Percentiles rank a stretch among this genome's conserved stretches.
phyloP scores from a whole-genome alignment of 164 flowering plant genomes.

The Nelumbo lutea region DNA sequence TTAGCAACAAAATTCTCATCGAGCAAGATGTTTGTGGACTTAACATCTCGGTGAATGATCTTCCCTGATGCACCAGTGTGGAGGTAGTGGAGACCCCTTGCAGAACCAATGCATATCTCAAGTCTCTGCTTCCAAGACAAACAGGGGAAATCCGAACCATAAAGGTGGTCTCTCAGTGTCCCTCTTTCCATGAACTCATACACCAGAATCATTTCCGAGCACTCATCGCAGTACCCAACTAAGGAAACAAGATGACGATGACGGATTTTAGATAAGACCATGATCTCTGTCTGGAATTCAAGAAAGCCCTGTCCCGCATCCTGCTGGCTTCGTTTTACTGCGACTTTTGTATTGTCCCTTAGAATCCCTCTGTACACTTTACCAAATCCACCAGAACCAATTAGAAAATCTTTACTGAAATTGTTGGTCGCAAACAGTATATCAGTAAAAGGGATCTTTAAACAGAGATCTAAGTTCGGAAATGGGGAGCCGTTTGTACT shows the following conservation, averaged over 20 bases:
- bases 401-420: not conserved
- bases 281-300: not conserved
- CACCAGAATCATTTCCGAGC: not conserved
- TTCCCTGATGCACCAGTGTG: not conserved
- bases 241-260: not conserved
- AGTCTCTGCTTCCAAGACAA: not conserved
- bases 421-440: slow-evolving; percentile 27
- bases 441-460: slow-evolving; percentile 25
- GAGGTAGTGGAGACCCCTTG: not conserved
- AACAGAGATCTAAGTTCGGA: slow-evolving; percentile 21
- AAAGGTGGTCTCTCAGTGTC: not conserved
- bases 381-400: not conserved
- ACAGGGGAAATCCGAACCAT: not conserved
- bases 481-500: slow-evolving; percentile 11
- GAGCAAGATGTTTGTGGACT: not conserved
- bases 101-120: not conserved
- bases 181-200: not conserved
- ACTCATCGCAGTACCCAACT: not conserved
- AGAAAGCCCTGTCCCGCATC: not conserved
- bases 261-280: not conserved
- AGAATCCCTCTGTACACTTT: not conserved
- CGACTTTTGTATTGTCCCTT: not conserved
- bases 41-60: not conserved
- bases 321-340: not conserved
- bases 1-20: not conserved